Percentiles rank a stretch among this genome's conserved stretches.
Conservation (phyloP, 2,329 filamentous ascomycete species). For the Chaetomium sp. region DNA sequence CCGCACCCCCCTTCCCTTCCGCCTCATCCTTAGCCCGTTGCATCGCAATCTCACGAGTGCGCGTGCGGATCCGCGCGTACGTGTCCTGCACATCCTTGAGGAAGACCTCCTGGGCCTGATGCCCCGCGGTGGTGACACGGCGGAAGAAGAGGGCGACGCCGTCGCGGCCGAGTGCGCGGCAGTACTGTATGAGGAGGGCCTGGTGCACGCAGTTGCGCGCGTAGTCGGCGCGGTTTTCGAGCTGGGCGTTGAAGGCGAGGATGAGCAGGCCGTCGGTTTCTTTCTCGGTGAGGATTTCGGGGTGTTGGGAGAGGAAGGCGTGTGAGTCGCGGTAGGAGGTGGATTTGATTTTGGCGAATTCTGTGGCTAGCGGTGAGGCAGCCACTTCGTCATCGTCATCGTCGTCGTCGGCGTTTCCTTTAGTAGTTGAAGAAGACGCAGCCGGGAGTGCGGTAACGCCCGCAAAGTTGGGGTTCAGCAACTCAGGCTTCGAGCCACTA, state of each 20-base stretch:
- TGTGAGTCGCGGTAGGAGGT: slow-evolving; percentile 68
- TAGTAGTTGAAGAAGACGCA: slow-evolving; percentile 19
- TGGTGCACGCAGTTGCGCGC: slow-evolving; percentile 88
- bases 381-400: slow-evolving; percentile 69
- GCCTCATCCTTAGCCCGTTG: slow-evolving; percentile 46
- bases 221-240: slow-evolving; percentile 68
- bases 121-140: slow-evolving; percentile 80
- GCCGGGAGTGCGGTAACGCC: slow-evolving; percentile 42
- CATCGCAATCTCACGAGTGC: slow-evolving; percentile 63
- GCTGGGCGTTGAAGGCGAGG: slow-evolving; percentile 82
- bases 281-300: slow-evolving; percentile 69
- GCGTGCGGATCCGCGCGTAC: slow-evolving; percentile 71
- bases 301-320: slow-evolving; percentile 72
- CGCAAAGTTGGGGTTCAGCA: slow-evolving; percentile 69
- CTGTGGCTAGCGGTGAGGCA: slow-evolving; percentile 68
- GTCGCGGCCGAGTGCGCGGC: slow-evolving; percentile 78
- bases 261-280: slow-evolving; percentile 89
- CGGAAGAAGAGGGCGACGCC: slow-evolving; percentile 94
- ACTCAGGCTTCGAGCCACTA: slow-evolving; percentile 48
- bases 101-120: slow-evolving; percentile 88
- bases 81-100: slow-evolving; percentile 87
- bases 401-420: slow-evolving; percentile 60
- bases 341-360: slow-evolving; percentile 72
- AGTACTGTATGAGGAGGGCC: slow-evolving; percentile 88
- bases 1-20: slow-evolving; percentile 36